These are phyloP conservation scores for Aspergillus sp. DNA, from an alignment of 2,329 filamentous ascomycete genomes.

Conservation along the genomic window DNA sequence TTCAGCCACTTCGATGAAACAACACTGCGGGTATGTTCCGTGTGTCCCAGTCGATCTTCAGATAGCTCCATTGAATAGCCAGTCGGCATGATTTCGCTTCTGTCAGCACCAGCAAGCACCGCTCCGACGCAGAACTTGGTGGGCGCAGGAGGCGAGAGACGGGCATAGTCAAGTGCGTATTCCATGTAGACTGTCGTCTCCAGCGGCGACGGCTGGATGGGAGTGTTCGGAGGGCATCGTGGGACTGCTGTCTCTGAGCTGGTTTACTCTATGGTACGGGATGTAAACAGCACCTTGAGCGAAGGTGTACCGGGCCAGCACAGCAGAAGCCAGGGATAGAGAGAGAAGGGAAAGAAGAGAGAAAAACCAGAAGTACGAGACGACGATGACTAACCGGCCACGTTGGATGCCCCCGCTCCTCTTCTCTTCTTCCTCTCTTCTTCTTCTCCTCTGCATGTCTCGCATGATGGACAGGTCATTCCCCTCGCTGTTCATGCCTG, in stretches of 20 bases:
- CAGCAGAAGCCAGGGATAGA: no score
- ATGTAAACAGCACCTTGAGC: no score
- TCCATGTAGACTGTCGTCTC: slow-evolving; percentile 33
- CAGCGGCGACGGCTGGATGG: slow-evolving; percentile 13
- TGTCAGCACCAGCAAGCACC: slow-evolving; percentile 31
- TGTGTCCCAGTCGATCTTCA: slow-evolving; percentile 27
- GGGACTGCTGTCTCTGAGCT: no score
- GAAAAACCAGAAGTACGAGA: no score
- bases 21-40: slow-evolving; percentile 31
- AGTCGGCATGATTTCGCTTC: slow-evolving; percentile 31
- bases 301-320: no score
- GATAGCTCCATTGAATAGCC: slow-evolving; percentile 36
- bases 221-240: background rate
- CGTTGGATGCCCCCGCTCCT: background rate
- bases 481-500: no score
- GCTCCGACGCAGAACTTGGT: slow-evolving; percentile 38
- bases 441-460: background rate
- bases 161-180: slow-evolving; percentile 27
- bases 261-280: no score
- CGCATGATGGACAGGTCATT: no score
- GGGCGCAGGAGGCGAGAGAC: slow-evolving; percentile 27
- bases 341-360: no score
- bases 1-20: slow-evolving; percentile 38
- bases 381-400: background rate
- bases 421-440: background rate